Percentiles rank a stretch among this genome's conserved stretches.
phyloP scores from a whole-genome alignment of 208 protist genomes.

The Acanthamoeba lugdunensis region DNA sequence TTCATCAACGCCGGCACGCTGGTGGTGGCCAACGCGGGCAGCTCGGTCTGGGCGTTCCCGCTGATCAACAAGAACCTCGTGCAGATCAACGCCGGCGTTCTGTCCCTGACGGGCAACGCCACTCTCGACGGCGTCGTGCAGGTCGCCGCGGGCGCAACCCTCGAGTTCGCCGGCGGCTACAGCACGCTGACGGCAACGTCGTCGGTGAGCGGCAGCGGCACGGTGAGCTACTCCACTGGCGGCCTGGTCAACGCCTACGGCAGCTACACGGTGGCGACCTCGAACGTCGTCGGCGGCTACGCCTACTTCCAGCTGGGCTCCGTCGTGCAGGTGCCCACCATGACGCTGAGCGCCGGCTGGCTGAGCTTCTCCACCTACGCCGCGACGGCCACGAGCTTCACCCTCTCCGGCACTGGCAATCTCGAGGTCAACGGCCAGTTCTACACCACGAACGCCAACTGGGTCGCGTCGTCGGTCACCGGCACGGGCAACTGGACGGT shows the following conservation, averaged over 20 bases:
- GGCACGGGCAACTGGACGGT: constrained; percentile 69
- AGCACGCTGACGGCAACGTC: constrained; percentile 21
- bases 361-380: constrained; percentile 3
- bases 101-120: constrained; percentile 1
- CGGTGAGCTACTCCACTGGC: constrained; percentile 41
- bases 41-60: background rate
- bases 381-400: constrained; percentile 43
- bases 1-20: constrained; percentile 63
- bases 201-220: constrained; percentile 17
- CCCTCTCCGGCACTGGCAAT: background rate
- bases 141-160: background rate
- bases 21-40: constrained; percentile 11
- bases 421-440: constrained; percentile 56
- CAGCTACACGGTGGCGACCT: constrained; percentile 20
- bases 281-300: constrained; percentile 3
- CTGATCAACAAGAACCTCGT: constrained; percentile 47
- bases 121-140: constrained; percentile 2
- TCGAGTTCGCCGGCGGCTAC: constrained; percentile 50
- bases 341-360: constrained; percentile 42
- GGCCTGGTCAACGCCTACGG: constrained; percentile 28
- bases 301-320: constrained; percentile 60
- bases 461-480: background rate
- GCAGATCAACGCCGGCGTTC: background rate
- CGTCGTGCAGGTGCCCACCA: background rate
- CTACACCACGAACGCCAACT: background rate